Evolutionary conservation across 2,329 filamentous ascomycete species (phyloP).

Genomic region (Elsinoe fawcettii): DNA sequence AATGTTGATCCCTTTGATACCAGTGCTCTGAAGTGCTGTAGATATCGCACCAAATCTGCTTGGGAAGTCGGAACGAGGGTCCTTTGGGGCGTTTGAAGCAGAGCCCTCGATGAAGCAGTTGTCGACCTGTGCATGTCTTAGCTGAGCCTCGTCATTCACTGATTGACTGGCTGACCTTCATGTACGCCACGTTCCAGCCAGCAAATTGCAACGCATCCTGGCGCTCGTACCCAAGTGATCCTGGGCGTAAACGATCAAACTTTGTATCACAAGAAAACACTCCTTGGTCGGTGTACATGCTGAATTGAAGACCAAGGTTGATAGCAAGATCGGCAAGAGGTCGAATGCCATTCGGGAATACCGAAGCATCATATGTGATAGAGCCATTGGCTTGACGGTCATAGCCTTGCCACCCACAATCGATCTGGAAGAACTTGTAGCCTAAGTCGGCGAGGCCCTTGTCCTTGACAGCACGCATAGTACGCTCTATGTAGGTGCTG

Average conservation of each 20-base stretch:
- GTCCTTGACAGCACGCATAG: slow-evolving; percentile 20
- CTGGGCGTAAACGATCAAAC: slow-evolving; percentile 16
- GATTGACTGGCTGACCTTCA: slow-evolving; percentile 18
- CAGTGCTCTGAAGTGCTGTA: slow-evolving; percentile 23
- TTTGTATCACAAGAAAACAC: slow-evolving; percentile 23
- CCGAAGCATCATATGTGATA: slow-evolving; percentile 43
- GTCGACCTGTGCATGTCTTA: slow-evolving; percentile 21
- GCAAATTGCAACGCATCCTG: slow-evolving; percentile 25
- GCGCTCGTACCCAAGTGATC: slow-evolving; percentile 22
- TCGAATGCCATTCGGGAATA: slow-evolving; percentile 46
- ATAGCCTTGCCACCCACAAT: slow-evolving; percentile 50
- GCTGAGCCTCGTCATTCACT: background rate
- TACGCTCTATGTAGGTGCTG: slow-evolving; percentile 19
- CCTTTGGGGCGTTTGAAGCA: slow-evolving; percentile 24
- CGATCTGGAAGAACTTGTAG: slow-evolving; percentile 50
- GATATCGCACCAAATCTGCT: slow-evolving; percentile 23
- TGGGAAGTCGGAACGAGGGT: slow-evolving; percentile 25
- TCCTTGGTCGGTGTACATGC: slow-evolving; percentile 43
- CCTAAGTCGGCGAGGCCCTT: slow-evolving; percentile 32
- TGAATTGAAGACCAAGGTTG: slow-evolving; percentile 43
- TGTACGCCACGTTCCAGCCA: slow-evolving; percentile 24
- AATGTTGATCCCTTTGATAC: slow-evolving; percentile 26
- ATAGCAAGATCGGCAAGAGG: slow-evolving; percentile 46
- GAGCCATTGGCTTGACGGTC: slow-evolving; percentile 36
- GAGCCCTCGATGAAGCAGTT: slow-evolving; percentile 26